Evolutionary conservation across 805 yeast genomes (phyloP), one percentile per base, ranked within the genome.

Genomic region (Metschnikowia henanensis): DNA sequence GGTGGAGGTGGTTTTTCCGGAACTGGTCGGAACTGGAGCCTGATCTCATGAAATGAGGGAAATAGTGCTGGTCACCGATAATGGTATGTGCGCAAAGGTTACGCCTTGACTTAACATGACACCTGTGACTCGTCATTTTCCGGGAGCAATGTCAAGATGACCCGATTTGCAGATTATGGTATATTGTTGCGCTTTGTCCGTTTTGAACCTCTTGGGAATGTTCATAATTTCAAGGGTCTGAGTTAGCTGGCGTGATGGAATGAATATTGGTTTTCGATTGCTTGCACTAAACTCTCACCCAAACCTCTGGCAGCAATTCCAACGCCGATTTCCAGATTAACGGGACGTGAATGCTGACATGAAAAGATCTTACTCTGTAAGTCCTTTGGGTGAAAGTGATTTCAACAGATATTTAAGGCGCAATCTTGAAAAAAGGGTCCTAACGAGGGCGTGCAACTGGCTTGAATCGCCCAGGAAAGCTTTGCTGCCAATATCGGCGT

Each of bases 1-100:
- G 0, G 30, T 85, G 1, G 69, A 62, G 16, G 81, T 73, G 28
- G 25, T 80, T 1, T 77, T 78, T 45, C 57, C 57, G 7, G 57
- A 53, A 26, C 18, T 29, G 7, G 19, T 18, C 6, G 39, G 23
- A 17, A 17, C 37, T 33, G n/a, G 33, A 5, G 20, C 13, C 3
- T 7, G 30, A n/a, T n/a, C n/a, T n/a, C n/a, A n/a, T n/a, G n/a
- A n/a, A n/a, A n/a, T n/a, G n/a, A n/a, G n/a, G n/a, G n/a, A n/a
- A n/a, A n/a, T n/a, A n/a, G n/a, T 48, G 33, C 50, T 45, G 16
- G 37, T 42, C 17, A 44, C 42, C 6, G 50, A 46, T 16, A 50
- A 32, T 6, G 45, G 41, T 18, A 50, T 15, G 22, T 48, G 52
- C 2, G 52, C 34, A 19, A 26, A 30, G 3, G 48, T 39, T 17